Conservation (phyloP, 2,329 filamentous ascomycete genomes). For the Chalaropsis ovoidea region DNA sequence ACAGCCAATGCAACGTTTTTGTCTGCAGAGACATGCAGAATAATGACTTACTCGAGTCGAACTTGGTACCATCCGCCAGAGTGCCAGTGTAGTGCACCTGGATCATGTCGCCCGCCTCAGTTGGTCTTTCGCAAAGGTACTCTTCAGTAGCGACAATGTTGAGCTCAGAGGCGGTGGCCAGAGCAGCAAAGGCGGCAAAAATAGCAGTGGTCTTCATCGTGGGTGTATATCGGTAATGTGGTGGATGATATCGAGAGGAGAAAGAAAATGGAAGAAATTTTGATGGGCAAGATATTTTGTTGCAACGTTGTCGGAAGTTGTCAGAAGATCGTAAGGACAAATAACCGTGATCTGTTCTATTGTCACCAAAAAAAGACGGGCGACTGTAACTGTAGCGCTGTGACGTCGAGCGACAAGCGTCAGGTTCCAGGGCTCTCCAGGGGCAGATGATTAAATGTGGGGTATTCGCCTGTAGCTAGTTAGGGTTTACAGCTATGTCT, state of each 20-base stretch:
- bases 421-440: neutral
- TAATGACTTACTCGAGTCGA: conserved; percentile 57
- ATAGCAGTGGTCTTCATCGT: conserved; percentile 42
- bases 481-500: neutral
- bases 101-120: conserved; percentile 64
- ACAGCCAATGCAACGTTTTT: neutral
- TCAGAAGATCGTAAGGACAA: neutral
- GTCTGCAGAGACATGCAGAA: neutral
- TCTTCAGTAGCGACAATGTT: conserved; percentile 66
- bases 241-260: neutral
- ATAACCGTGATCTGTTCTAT: conserved; percentile 10
- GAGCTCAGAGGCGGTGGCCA: conserved; percentile 51
- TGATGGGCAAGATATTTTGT: neutral
- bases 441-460: neutral
- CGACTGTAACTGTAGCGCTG: neutral
- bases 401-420: neutral
- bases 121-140: conserved; percentile 72
- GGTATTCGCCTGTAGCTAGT: neutral
- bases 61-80: conserved; percentile 65
- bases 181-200: conserved; percentile 43
- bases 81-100: conserved; percentile 84
- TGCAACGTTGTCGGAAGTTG: neutral
- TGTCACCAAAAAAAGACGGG: neutral
- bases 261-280: conserved; percentile 1
- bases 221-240: conserved; percentile 22